Percentiles rank a stretch among this genome's conserved stretches.
Evolutionary conservation across 192 early-diverging fungal species (phyloP).

Genomic region (Gonapodya sp.): DNA sequence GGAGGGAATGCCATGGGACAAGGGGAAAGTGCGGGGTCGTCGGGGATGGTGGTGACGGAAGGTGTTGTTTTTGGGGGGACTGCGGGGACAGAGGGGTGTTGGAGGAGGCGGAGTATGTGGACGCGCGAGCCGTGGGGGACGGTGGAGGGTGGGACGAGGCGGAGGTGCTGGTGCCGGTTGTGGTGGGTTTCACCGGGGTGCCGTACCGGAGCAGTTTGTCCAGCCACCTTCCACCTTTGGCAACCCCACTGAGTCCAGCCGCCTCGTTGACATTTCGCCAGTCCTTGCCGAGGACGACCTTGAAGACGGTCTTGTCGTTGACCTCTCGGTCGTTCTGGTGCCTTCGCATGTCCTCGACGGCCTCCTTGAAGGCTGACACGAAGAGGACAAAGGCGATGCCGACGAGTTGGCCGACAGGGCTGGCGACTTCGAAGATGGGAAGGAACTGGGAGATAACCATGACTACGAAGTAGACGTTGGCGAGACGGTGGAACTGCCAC

Average conservation of each 20-base stretch:
- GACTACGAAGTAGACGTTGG: slow-evolving; percentile 87
- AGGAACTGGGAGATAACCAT: slow-evolving; percentile 79
- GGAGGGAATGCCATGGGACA: slow-evolving; percentile 72
- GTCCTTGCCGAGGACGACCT: slow-evolving; percentile 12
- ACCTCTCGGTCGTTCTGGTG: slow-evolving; percentile 71
- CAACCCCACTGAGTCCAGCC: not conserved
- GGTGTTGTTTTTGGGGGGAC: not conserved
- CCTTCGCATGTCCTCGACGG: slow-evolving; percentile 84
- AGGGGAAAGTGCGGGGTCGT: not conserved
- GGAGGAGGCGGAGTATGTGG: not conserved
- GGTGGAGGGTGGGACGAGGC: not conserved
- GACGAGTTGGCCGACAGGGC: slow-evolving; percentile 65
- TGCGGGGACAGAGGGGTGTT: not conserved
- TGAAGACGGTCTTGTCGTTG: slow-evolving; percentile 41
- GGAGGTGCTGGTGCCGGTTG: not conserved
- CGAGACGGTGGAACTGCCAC: slow-evolving; percentile 92
- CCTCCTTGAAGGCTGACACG: slow-evolving; percentile 80
- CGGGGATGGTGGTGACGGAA: not conserved
- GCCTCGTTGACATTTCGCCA: not conserved
- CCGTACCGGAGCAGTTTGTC: not conserved
- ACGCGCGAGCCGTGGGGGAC: not conserved
- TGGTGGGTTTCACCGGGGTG: not conserved
- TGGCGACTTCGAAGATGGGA: slow-evolving; percentile 49
- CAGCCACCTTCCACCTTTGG: too few species aligned
- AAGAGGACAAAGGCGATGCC: slow-evolving; percentile 71